Conservation (phyloP, 331 rosid genomes). For the Rosa hybrid region DNA sequence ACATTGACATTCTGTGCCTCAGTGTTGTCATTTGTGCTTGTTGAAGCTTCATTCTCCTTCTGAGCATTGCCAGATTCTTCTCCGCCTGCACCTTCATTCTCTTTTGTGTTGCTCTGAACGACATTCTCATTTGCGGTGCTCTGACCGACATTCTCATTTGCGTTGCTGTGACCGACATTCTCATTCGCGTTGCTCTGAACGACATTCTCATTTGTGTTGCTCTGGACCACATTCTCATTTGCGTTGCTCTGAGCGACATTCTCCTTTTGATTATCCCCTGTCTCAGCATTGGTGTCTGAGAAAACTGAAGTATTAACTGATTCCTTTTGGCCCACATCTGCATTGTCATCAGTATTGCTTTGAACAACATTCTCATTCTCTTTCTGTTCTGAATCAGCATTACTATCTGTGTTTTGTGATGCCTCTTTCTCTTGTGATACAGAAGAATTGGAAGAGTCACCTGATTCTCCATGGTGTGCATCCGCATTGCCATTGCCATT, state of each 20-base stretch:
- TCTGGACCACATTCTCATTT: conserved; percentile 23
- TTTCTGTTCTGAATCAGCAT: conserved; percentile 32
- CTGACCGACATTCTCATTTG: conserved; percentile 36
- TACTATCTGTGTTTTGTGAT: conserved; percentile 31
- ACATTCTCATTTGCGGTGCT: conserved; percentile 33
- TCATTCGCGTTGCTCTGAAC: conserved; percentile 34
- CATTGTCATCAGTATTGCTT: conserved; percentile 32
- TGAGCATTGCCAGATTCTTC: conserved; percentile 38
- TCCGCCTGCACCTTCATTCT: conserved; percentile 37
- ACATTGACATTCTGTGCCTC: conserved; percentile 35
- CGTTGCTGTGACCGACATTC: conserved; percentile 34
- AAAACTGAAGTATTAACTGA: conserved; percentile 24
- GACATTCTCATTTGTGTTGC: conserved; percentile 30
- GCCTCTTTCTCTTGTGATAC: conserved; percentile 29
- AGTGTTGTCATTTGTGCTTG: conserved; percentile 24
- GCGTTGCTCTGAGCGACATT: conserved; percentile 37
- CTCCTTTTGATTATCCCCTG: conserved; percentile 27
- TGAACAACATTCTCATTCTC: conserved; percentile 26
- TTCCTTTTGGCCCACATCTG: conserved; percentile 31
- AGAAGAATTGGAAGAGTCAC: conserved; percentile 38
- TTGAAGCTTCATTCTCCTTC: conserved; percentile 43
- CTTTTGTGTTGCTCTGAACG: conserved; percentile 18
- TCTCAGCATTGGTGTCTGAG: conserved; percentile 28
- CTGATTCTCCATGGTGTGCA: conserved; percentile 28
- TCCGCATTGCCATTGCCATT: conserved; percentile 30